A percentile compares a stretch with the other conserved stretches of the same genome.
phyloP scores from a whole-genome alignment of 495 filamentous ascomycete genomes.

The Gamarada debralockiae region DNA sequence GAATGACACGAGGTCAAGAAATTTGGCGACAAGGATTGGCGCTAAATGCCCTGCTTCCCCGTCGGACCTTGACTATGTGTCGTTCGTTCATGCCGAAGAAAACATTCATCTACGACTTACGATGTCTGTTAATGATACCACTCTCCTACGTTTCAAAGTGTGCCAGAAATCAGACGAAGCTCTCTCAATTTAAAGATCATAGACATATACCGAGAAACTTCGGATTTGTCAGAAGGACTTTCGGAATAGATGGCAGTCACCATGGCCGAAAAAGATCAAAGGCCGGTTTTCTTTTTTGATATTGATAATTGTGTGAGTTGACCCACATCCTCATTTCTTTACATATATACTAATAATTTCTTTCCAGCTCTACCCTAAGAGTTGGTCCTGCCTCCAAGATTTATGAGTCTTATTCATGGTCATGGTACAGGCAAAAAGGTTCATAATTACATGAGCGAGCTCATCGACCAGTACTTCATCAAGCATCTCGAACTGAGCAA shows the following conservation, averaged over 20 bases:
- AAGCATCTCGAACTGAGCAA: constrained; percentile 68
- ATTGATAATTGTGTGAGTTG: constrained; percentile 91
- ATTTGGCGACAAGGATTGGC: background rate
- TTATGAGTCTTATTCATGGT: background rate
- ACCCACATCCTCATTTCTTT: background rate
- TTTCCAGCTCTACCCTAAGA: constrained; percentile 57
- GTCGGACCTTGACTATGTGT: no score
- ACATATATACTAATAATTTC: background rate
- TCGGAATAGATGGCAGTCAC: background rate
- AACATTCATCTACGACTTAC: background rate
- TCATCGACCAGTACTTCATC: constrained; percentile 80
- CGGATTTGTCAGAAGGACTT: background rate
- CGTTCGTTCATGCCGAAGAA: no score
- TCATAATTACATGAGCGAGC: constrained; percentile 66
- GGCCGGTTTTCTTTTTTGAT: constrained; percentile 81
- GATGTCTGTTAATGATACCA: background rate
- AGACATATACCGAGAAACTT: background rate
- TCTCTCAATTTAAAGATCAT: background rate
- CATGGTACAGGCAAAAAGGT: constrained; percentile 55
- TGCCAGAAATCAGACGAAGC: background rate
- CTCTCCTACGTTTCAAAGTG: background rate
- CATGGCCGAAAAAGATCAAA: constrained; percentile 19
- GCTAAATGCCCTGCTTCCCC: no score
- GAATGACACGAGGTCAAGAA: background rate
- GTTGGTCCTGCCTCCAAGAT: constrained; percentile 35